Evolutionary conservation across 2,329 filamentous ascomycete genomes (phyloP).

Genomic region (Allantophomopsis lycopodina): DNA sequence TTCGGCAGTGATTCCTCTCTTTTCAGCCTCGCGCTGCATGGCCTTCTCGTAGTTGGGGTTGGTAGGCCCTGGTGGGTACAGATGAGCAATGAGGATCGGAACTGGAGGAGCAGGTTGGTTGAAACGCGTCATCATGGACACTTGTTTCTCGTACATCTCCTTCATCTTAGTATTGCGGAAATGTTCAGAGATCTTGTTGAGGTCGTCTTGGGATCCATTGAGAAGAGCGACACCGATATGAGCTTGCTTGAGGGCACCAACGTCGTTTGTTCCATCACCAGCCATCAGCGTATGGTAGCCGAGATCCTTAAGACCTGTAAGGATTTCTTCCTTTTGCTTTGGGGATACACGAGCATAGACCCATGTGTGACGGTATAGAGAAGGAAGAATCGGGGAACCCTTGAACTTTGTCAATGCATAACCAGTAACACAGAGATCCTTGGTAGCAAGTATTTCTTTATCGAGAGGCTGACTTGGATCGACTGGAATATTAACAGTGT

Average conservation of each 20-base stretch:
- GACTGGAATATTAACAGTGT: constrained; percentile 74
- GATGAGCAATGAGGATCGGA: constrained; percentile 79
- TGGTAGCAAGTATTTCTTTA: constrained; percentile 62
- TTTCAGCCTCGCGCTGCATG: constrained; percentile 71
- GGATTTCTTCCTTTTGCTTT: constrained; percentile 97
- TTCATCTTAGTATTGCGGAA: constrained; percentile 95
- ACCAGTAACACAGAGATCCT: constrained; percentile 91
- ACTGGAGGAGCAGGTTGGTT: constrained; percentile 89
- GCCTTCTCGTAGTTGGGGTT: constrained; percentile 96
- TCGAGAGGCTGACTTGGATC: constrained; percentile 74
- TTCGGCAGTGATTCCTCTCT: constrained; percentile 52
- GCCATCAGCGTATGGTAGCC: constrained; percentile 99
- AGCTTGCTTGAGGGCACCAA: constrained; percentile 93
- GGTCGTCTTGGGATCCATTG: constrained; percentile 85
- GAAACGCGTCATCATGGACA: constrained; percentile 82
- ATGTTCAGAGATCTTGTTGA: constrained; percentile 85
- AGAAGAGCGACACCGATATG: constrained; percentile 93
- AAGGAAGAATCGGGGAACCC: constrained; percentile 60
- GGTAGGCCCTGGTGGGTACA: constrained; percentile 78
- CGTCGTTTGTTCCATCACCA: constrained; percentile 95
- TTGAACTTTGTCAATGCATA: constrained; percentile 87
- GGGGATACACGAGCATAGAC: constrained; percentile 97
- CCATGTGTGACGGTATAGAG: constrained; percentile 82
- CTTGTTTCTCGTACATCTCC: constrained; percentile 95
- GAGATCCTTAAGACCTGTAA: constrained; percentile 90